Evolutionary conservation across 768 basidiomycete genomes (phyloP), one percentile per base, ranked within the genome.

Genomic region (Tulasnella calospora): DNA sequence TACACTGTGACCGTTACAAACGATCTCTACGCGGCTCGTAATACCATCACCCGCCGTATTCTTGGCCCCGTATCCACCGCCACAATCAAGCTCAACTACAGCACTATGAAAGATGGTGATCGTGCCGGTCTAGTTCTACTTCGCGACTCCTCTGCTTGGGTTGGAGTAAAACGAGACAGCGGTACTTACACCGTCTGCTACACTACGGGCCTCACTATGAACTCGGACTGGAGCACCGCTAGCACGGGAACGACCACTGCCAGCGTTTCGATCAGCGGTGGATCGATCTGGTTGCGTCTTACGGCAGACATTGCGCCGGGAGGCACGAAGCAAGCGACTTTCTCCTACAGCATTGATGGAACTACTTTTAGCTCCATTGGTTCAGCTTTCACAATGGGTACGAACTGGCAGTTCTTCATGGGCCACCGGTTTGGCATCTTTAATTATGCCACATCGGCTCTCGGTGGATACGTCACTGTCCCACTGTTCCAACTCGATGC

Each of bases 381-480:
- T 51, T 51, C 23, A 21, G 27, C 73, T n/a, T 79, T 77, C 73
- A 69, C 47, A 23, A 74, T 79, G 78, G 35, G 7, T 36, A 79
- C 78, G 21, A 30, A 27, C 17, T 79, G 78, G 77, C 19, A 79
- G 57, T 79, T 75, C 51, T 79, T 79, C 74, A 75, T 79, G 23
- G 78, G 78, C 10, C 76, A 79, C 40, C 78, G 78, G 19, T 79
- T 79, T 40, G 78, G 38, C 19, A 79, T 79, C 36, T 79, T 79
- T 71, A 79, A 55, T 27, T 79, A 78, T 21, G 78, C 78, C 13
- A 79, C 78, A 6, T 44, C 44, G 36, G 72, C 78, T 33, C 51
- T 76, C 5, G 78, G 78, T 41, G 78, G 78, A 21, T 46, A n/a
- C 35, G 78, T 79, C 35, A 78, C n/a, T 9, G 78, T 79, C 23